phyloP scores from a whole-genome alignment of 306 rosid genomes.

The Trifolium pratense region DNA sequence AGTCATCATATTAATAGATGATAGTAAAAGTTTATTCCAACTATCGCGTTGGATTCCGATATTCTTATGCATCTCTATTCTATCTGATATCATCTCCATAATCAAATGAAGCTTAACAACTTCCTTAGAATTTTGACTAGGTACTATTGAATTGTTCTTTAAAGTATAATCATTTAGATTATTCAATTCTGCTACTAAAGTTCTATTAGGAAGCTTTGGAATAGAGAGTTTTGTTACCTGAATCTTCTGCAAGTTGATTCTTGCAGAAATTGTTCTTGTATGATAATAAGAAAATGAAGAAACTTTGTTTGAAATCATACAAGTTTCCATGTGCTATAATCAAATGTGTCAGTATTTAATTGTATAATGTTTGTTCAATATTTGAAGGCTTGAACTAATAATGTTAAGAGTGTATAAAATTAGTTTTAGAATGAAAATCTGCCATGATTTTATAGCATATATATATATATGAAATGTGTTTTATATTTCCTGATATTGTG shows the following conservation, averaged over 20 bases:
- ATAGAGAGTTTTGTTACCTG: conserved; percentile 35
- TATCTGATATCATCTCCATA: conserved; percentile 64
- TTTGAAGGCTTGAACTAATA: conserved; percentile 32
- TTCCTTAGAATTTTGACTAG: conserved; percentile 34
- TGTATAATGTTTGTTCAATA: conserved; percentile 17
- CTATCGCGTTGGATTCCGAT: conserved; percentile 78
- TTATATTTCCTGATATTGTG: background rate
- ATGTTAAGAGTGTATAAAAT: conserved; percentile 4
- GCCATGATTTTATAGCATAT: background rate
- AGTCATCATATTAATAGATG: conserved; percentile 65
- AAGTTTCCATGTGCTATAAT: conserved; percentile 50
- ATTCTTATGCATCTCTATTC: conserved; percentile 80
- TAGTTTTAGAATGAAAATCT: conserved; percentile 23
- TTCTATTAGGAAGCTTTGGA: conserved; percentile 45
- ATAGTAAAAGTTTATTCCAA: conserved; percentile 70
- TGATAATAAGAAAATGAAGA: conserved; percentile 33
- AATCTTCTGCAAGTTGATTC: conserved; percentile 43
- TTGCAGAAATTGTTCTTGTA: conserved; percentile 39
- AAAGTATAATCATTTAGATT: conserved; percentile 34
- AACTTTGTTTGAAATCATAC: conserved; percentile 37
- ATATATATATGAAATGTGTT: background rate
- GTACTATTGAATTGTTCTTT: background rate
- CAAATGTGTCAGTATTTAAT: conserved; percentile 13
- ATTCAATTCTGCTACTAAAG: conserved; percentile 50
- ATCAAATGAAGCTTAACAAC: conserved; percentile 57